Conservation (phyloP, 805 yeast species). For the Candida quercuum region DNA sequence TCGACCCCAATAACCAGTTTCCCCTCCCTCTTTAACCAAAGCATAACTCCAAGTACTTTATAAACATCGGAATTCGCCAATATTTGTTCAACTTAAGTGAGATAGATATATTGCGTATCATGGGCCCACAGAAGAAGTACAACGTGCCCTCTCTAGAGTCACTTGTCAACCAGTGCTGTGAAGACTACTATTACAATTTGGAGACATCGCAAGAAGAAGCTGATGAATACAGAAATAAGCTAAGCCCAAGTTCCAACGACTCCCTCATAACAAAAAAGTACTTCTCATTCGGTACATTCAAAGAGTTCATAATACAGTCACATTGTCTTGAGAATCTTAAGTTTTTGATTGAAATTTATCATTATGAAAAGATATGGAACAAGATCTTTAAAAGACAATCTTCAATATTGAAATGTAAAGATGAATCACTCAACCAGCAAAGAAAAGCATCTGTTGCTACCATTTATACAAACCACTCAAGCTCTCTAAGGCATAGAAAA, state of each 20-base stretch:
- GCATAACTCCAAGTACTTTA: no score
- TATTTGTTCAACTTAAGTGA: no score
- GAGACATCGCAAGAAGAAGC: neutral
- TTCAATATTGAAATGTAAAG: slow-evolving; percentile 26
- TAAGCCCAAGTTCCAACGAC: neutral
- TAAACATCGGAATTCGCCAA: no score
- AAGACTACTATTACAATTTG: slow-evolving; percentile 14
- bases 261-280: slow-evolving; percentile 1
- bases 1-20: no score
- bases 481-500: neutral
- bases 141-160: slow-evolving; percentile 20
- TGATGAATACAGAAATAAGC: neutral
- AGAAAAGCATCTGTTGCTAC: slow-evolving; percentile 20
- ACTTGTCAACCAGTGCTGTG: slow-evolving; percentile 25
- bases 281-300: slow-evolving; percentile 24
- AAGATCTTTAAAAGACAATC: slow-evolving; percentile 25
- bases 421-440: slow-evolving; percentile 11
- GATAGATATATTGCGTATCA: no score
- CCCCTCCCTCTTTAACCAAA: no score
- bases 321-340: slow-evolving; percentile 43
- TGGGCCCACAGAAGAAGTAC: neutral
- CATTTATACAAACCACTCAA: slow-evolving; percentile 13
- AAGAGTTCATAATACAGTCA: slow-evolving; percentile 28
- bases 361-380: slow-evolving; percentile 40
- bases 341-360: slow-evolving; percentile 39